Evolutionary conservation across 108 stramenopile genomes (phyloP).

Genomic region (Asterionellopsis glacialis): DNA sequence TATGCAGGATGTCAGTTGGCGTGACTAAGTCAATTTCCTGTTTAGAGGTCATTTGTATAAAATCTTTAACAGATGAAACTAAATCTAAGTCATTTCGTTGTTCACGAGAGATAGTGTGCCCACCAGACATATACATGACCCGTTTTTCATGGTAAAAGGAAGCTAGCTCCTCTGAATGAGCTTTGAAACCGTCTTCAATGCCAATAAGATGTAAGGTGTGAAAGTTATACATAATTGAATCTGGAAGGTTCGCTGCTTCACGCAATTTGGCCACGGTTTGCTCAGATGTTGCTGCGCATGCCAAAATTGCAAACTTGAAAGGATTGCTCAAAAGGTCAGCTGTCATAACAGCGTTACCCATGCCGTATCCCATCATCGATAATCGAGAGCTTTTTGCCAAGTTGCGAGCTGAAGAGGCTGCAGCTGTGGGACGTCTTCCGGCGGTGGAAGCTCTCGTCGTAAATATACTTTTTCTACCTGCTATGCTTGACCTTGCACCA

Average conservation of each 20-base stretch:
- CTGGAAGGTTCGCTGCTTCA: not conserved
- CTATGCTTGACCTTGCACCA: too few relatives aligned
- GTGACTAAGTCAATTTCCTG: too few relatives aligned
- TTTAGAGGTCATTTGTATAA: too few relatives aligned
- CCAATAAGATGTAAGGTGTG: constrained; percentile 3
- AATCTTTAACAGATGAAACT: too few relatives aligned
- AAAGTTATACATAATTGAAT: not conserved
- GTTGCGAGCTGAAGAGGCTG: too few relatives aligned
- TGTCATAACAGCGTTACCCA: too few relatives aligned
- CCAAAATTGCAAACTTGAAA: constrained; percentile 6
- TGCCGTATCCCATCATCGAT: too few relatives aligned
- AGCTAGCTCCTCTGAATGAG: constrained; percentile 2
- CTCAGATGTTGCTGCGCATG: constrained; percentile 3
- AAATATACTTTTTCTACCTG: too few relatives aligned
- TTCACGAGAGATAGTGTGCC: not conserved
- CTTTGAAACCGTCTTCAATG: not conserved
- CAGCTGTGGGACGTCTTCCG: too few relatives aligned
- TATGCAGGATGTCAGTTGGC: too few relatives aligned
- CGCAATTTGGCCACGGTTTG: not conserved
- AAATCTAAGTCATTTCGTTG: not conserved
- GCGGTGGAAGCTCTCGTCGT: too few relatives aligned
- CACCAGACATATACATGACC: not conserved
- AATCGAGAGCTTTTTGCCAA: too few relatives aligned
- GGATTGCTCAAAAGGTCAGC: not conserved
- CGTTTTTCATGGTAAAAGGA: not conserved